These are phyloP conservation scores for Moelleriella libera DNA, from an alignment of 2,329 filamentous ascomycete genomes.

Conservation along the genomic window DNA sequence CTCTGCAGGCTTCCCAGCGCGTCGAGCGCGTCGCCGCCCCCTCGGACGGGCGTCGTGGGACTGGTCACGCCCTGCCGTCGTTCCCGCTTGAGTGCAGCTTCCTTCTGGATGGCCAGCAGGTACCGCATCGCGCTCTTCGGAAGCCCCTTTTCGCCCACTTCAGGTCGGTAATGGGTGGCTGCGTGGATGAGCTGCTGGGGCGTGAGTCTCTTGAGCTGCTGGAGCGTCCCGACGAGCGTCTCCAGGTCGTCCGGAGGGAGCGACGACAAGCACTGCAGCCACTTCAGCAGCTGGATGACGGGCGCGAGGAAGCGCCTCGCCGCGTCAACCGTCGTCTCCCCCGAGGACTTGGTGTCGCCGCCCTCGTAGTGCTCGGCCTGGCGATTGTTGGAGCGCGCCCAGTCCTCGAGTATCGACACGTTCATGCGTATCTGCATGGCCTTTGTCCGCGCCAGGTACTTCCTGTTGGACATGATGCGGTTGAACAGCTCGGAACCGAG, in stretches of 20 bases:
- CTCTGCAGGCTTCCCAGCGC: conserved; percentile 25
- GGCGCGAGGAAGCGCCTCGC: conserved; percentile 76
- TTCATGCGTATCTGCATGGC: conserved; percentile 99
- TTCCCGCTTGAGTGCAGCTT: conserved; percentile 48
- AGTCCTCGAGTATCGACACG: conserved; percentile 86
- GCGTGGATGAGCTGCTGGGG: conserved; percentile 84
- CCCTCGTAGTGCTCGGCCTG: conserved; percentile 93
- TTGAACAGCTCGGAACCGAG: conserved; percentile 94
- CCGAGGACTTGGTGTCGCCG: conserved; percentile 71
- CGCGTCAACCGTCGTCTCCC: conserved; percentile 76
- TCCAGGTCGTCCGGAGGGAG: conserved; percentile 75
- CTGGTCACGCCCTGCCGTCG: conserved; percentile 21
- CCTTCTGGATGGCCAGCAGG: conserved; percentile 64
- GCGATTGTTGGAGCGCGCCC: conserved; percentile 85
- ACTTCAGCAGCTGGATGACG: conserved; percentile 86
- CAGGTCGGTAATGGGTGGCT: conserved; percentile 82
- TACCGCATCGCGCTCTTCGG: conserved; percentile 83
- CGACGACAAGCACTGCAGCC: conserved; percentile 95
- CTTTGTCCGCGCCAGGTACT: conserved; percentile 89
- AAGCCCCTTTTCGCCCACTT: conserved; percentile 87
- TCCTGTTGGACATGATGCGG: conserved; percentile 89
- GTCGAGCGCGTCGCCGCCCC: conserved; percentile 25
- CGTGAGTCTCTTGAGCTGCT: conserved; percentile 74
- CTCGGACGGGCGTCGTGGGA: conserved; percentile 29
- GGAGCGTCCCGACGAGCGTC: conserved; percentile 72